Percentiles rank a stretch among this genome's conserved stretches.
phyloP scores from a whole-genome alignment of 768 basidiomycete genomes.

The Lyophyllum semitale region DNA sequence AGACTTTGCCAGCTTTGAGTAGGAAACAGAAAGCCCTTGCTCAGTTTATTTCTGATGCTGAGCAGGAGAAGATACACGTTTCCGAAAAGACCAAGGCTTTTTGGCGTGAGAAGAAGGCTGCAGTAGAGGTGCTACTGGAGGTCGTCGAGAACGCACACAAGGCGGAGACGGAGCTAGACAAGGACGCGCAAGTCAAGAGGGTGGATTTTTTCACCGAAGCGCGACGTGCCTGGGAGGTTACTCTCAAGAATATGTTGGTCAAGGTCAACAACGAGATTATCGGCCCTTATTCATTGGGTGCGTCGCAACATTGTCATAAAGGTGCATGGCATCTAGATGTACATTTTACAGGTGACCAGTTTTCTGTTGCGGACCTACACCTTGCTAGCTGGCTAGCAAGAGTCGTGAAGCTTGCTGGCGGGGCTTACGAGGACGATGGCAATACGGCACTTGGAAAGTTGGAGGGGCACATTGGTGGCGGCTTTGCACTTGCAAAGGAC shows the following conservation, averaged over 20 bases:
- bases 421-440: constrained; percentile 50
- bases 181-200: constrained; percentile 39
- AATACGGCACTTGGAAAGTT: constrained; percentile 49
- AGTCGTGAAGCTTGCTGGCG: constrained; percentile 60
- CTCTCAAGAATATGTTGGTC: constrained; percentile 45
- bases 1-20: constrained; percentile 41
- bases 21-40: constrained; percentile 52
- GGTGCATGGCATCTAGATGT: constrained; percentile 41
- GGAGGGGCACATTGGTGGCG: constrained; percentile 51
- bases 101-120: constrained; percentile 59
- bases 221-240: constrained; percentile 53
- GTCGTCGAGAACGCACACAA: constrained; percentile 49
- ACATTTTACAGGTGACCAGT: constrained; percentile 65
- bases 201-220: constrained; percentile 53
- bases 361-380: constrained; percentile 82
- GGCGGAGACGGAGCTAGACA: constrained; percentile 36
- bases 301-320: constrained; percentile 18
- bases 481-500: constrained; percentile 45
- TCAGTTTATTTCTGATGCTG: constrained; percentile 53
- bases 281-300: constrained; percentile 68
- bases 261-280: constrained; percentile 58
- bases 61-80: constrained; percentile 45
- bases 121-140: constrained; percentile 42
- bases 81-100: constrained; percentile 64
- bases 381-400: constrained; percentile 75